Evolutionary conservation across 2,329 filamentous ascomycete genomes (phyloP), one percentile per base, ranked within the genome.

Genomic region (Ilyonectria mors-panacis): DNA sequence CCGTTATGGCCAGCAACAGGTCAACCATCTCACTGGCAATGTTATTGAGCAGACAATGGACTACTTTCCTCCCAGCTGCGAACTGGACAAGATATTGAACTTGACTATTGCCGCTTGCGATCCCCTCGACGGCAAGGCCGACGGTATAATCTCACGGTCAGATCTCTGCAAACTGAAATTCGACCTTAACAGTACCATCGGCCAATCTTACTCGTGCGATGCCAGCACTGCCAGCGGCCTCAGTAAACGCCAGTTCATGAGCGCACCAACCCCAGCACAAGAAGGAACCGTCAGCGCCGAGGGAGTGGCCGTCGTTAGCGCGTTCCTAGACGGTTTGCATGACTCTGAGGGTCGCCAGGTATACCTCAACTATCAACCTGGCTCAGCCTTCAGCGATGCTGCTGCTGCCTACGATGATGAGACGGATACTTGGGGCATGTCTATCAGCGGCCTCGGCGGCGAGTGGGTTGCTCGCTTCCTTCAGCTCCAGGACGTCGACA

Each of bases 1-100:
- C 69, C 80, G 84, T 15, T 82, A 80, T 44, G 78, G 79, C 7
- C 81, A 83, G 61, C 84, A 84, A 73, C 84, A 86, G 71, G 80
- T 82, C 47, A 80, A 83, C 55, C 84, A 85, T 65, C 67, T 85
- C 3, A 78, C 77, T 9, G 74, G 79, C 15, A 77, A 80, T 33
- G 76, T 83, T 8, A 76, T 84, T 48, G 81, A 85, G 72, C 67
- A 79, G 58, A 79, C 76, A 1, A 66, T 79, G 15, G 77, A 75
- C 57, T 85, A 85, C 72, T 82, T 77, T 62, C 84, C 80, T 13
- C 79, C 77, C 21, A 56, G 28, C 13, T 65, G 63, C 21, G 63
- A 65, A 42, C 21, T 65, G 3, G 63, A 65, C 21, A 65, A 44
- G 13, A 65, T 65, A 17, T 28, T 65, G 10, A 65, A 65, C 44